Evolutionary conservation across 176 grass and related monocot genomes (phyloP), one percentile per base, ranked within the genome.

Genomic region (Zoysia pacifica): DNA sequence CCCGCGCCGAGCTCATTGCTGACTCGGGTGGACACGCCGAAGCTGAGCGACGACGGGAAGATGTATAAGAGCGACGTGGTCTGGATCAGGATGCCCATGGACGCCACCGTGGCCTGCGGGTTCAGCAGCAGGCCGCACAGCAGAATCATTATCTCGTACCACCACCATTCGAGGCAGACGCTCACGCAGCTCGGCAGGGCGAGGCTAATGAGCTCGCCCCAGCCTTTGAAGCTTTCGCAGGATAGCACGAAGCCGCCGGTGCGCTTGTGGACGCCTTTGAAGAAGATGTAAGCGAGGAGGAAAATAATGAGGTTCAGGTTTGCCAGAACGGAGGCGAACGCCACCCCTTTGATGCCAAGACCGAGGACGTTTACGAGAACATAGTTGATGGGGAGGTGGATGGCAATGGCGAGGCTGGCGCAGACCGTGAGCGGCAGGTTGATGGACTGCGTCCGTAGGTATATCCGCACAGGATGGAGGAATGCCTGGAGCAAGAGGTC

Each of bases 71-170:
- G 92, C 68, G 95, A 92, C 3, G 95, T 97, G 14, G 95, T 97
- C 82, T 97, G 95, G 77, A 97, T 97, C 0, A 97, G 83, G 56
- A 97, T 89, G 60, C 95, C 95, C 95, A 98, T 98, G 71, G 92
- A 93, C 16, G 95, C 95, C 48, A 98, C 95, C 3, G 95, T 93
- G 0, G 92, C 90, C 75, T 94, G 90, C 54, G 92, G 95, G 79
- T 98, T 93, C 66, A 87, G 62, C 18, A 97, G 92, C 54, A 97
- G 88, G 4, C 94, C 94, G 60, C 94, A 97, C 28, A 97, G 79
- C 49, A 97, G 81, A 69, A 94, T 94, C 94, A 97, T 97, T 82
- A 97, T 94, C 88, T 97, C 94, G 59, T 97, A 97, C 91, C 91
- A 97, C 94, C 94, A 97, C 94, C 94, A 97, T 80, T 97, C 94